Evolutionary conservation across 1,284 basidiomycete species (phyloP).

Genomic region (Leccinum insolens): DNA sequence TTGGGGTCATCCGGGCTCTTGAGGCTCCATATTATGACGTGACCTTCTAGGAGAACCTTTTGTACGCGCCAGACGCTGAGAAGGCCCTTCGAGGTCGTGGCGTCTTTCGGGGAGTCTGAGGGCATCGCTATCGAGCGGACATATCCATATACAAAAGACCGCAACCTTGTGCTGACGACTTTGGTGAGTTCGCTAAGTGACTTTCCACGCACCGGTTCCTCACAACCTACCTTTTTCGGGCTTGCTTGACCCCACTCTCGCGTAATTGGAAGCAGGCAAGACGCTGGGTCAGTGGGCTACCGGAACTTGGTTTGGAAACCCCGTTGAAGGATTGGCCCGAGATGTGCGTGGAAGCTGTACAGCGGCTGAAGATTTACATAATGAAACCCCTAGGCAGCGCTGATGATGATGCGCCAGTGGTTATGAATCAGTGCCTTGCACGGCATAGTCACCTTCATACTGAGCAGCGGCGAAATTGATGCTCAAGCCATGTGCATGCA

Average conservation of each 20-base stretch:
- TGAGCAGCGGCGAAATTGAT: no score
- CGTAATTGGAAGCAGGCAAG: no score
- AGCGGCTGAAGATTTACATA: no score
- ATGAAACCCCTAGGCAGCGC: no score
- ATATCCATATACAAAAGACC: constrained; percentile 40
- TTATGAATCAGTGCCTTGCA: no score
- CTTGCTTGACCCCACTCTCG: neutral
- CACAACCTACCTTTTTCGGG: neutral
- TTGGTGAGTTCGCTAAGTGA: constrained; percentile 43
- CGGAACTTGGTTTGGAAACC: no score
- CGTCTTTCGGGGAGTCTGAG: neutral
- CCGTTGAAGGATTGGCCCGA: no score
- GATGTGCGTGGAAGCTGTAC: no score
- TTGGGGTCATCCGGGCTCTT: constrained; percentile 24
- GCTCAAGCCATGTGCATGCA: no score
- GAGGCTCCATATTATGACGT: constrained; percentile 63
- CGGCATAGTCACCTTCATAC: no score
- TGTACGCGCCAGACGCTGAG: constrained; percentile 51
- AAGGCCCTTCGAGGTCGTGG: constrained; percentile 25
- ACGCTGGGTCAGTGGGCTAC: no score
- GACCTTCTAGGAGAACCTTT: constrained; percentile 45
- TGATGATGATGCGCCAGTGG: no score
- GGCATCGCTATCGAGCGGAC: constrained; percentile 40
- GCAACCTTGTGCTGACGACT: constrained; percentile 52
- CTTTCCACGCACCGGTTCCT: neutral